phyloP scores from a whole-genome alignment of 768 basidiomycete genomes.

The Boletus coccyginus region DNA sequence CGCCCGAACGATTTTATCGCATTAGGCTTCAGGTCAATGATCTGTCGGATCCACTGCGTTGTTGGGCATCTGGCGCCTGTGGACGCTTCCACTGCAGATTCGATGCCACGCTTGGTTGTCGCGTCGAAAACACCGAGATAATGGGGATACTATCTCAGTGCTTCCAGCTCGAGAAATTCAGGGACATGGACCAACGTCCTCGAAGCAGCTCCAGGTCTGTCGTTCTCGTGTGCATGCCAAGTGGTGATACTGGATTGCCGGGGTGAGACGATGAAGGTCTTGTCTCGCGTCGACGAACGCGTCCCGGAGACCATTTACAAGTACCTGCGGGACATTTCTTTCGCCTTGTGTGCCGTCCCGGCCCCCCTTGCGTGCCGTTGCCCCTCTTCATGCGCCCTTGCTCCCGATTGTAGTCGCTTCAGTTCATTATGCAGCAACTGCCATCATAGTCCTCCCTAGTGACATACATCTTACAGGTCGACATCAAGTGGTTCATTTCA shows the following conservation, averaged over 20 bases:
- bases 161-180: constrained; percentile 1
- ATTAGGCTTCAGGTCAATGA: constrained; percentile 33
- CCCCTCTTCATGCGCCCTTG: too few species aligned
- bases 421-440: not conserved
- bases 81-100: not conserved
- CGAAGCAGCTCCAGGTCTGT: constrained; percentile 17
- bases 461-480: not conserved
- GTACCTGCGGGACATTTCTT: too few species aligned
- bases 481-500: not conserved
- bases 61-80: constrained; percentile 16
- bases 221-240: too few species aligned
- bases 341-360: too few species aligned
- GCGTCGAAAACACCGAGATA: too few species aligned
- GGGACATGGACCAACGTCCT: constrained; percentile 20
- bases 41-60: constrained; percentile 26
- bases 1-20: too few species aligned
- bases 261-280: constrained; percentile 15
- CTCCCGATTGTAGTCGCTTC: too few species aligned
- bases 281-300: constrained; percentile 15
- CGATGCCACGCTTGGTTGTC: constrained; percentile 18
- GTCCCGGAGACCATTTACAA: not conserved
- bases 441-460: too few species aligned
- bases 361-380: too few species aligned
- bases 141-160: too few species aligned
- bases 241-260: not conserved